Base-by-base conservation (phyloP, 2,329 filamentous ascomycete species). In the Elsinoe arachidis region DNA sequence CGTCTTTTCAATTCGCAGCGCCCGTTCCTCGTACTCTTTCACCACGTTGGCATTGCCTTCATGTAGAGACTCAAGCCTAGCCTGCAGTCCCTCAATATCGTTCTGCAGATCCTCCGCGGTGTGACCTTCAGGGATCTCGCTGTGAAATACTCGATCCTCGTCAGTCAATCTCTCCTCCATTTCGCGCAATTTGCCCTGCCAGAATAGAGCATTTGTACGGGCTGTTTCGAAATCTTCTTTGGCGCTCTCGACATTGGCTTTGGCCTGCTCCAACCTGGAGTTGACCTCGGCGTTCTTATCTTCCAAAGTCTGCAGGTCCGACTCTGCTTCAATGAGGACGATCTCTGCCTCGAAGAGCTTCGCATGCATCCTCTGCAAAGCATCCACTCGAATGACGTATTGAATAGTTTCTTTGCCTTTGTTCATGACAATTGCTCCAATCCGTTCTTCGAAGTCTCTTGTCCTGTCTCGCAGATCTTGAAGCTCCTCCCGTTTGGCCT, bases 11-110 rank as follows among this genome's bases (percentile, higher is more conserved):
- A 99, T 95, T 59, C 87, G 80, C 54, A 76, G 76, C 19, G 83
- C 82, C 10, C 89, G 85, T 58, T 81, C 77, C 69, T 93, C 86
- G 66, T 85, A 97, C 63, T 95, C 86, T 56, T 80, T 80, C 55
- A 97, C 79, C 19, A 90, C 81, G 57, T 83, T 81, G 2, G 84
- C 85, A 64, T 91, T 89, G 37, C 87, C 87, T 38, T 84, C 86
- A 58, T 90, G 85, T 56, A 93, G 87, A 61, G 93, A 80, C 59
- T 90, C 87, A 2, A 97, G 80, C 60, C 87, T 86, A 21, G 86
- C 84, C 61, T 82, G 78, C 68, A 90, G 86, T 0, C 85, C 84
- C 19, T 83, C 78, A 52, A 96, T 87, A 60, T 95, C 86, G 9
- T 81, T 77, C 26, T 88, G 80, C 5, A 96, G 75, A 2, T 85